Percentiles rank a stretch among this genome's conserved stretches.
phyloP scores from a whole-genome alignment of 768 basidiomycete genomes.

The Serendipita indica region DNA sequence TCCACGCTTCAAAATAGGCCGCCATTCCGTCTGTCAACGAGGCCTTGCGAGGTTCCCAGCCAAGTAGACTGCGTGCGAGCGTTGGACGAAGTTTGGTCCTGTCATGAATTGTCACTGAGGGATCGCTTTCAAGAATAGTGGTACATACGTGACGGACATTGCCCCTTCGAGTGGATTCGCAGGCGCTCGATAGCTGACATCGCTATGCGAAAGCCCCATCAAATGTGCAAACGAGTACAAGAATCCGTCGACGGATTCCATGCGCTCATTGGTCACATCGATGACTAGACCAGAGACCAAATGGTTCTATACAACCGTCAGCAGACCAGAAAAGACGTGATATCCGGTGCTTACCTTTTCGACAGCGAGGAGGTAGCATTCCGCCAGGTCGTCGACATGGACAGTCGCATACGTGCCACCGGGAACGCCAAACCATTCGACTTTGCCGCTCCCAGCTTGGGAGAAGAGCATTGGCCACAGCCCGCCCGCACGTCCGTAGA shows the following conservation, averaged over 20 bases:
- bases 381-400: constrained; percentile 34
- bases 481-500: constrained; percentile 32
- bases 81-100: constrained; percentile 25
- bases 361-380: constrained; percentile 27
- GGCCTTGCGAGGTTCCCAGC: constrained; percentile 30
- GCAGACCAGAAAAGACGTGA: neutral
- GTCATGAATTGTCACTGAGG: constrained; percentile 27
- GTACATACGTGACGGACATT: constrained; percentile 5
- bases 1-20: constrained; percentile 23
- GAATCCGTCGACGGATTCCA: constrained; percentile 29
- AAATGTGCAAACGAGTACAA: constrained; percentile 23
- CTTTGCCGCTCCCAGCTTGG: constrained; percentile 21
- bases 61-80: constrained; percentile 28
- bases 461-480: constrained; percentile 24
- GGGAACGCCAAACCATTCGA: constrained; percentile 25
- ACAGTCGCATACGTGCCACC: constrained; percentile 25
- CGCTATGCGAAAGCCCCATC: constrained; percentile 24
- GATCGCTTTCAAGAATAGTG: neutral
- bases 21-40: constrained; percentile 31
- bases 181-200: neutral
- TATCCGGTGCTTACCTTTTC: constrained; percentile 22
- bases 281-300: constrained; percentile 28
- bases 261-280: constrained; percentile 27
- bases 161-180: neutral
- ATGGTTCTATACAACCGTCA: no score